Evolutionary conservation across 2,329 filamentous ascomycete species (phyloP).

Genomic region (Hypoxylon sp.): DNA sequence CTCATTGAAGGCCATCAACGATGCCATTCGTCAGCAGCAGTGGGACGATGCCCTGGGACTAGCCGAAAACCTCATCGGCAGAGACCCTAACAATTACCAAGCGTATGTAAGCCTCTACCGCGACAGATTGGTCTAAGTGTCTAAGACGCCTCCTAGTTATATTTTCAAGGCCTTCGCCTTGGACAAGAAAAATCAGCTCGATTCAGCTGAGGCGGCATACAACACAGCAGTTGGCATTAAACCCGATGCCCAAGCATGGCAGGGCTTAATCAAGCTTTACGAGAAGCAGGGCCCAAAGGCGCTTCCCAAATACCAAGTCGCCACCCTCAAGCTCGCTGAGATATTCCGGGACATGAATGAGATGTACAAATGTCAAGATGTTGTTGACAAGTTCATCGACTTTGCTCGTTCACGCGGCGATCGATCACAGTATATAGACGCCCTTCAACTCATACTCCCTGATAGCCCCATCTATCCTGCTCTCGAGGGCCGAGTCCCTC

Average conservation of each 20-base stretch:
- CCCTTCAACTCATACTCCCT: constrained; percentile 79
- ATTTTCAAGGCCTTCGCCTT: constrained; percentile 88
- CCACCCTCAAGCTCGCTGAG: constrained; percentile 75
- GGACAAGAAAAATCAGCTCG: constrained; percentile 75
- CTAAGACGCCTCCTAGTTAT: constrained; percentile 57
- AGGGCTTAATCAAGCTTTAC: constrained; percentile 86
- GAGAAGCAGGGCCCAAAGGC: constrained; percentile 76
- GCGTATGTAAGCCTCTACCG: constrained; percentile 60
- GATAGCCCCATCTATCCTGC: constrained; percentile 80
- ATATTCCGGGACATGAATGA: constrained; percentile 75
- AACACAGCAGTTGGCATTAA: constrained; percentile 74
- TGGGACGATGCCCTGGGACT: constrained; percentile 78
- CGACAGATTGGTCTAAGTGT: background rate
- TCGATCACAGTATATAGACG: constrained; percentile 75
- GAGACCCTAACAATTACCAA: constrained; percentile 82
- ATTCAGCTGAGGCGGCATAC: constrained; percentile 81
- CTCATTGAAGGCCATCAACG: constrained; percentile 80
- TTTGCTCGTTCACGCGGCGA: constrained; percentile 78
- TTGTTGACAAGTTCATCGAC: constrained; percentile 80
- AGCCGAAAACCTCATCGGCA: constrained; percentile 72
- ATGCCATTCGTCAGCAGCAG: constrained; percentile 78
- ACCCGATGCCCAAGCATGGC: constrained; percentile 86
- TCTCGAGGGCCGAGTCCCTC: constrained; percentile 83
- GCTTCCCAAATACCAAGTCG: constrained; percentile 76
- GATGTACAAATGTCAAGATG: constrained; percentile 68